These are phyloP conservation scores for Avena eriantha DNA, from an alignment of 176 grass and related monocot genomes.

Conservation along the genomic window DNA sequence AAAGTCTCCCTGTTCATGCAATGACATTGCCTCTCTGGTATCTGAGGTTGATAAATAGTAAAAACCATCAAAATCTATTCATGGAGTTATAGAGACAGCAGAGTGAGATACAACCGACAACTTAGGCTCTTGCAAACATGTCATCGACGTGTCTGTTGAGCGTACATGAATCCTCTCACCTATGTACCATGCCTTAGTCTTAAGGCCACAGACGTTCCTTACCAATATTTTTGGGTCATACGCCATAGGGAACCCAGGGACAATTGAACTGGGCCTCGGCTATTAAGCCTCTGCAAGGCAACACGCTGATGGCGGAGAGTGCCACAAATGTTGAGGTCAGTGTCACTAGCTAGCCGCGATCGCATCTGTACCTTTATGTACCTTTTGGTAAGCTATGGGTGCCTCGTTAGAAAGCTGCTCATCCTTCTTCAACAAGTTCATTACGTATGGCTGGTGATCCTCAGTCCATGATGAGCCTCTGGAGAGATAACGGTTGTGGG, in stretches of 20 bases:
- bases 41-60: background rate
- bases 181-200: too few species aligned
- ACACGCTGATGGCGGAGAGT: background rate
- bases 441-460: slow-evolving; percentile 4
- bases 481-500: background rate
- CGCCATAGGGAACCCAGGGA: background rate
- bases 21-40: background rate
- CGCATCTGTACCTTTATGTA: background rate
- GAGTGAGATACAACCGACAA: background rate
- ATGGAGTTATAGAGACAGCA: background rate
- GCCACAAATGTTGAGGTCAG: background rate
- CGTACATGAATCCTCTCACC: too few species aligned
- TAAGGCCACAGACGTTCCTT: too few species aligned
- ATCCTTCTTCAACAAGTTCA: background rate
- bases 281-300: slow-evolving; percentile 12
- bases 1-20: background rate
- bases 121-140: slow-evolving; percentile 15
- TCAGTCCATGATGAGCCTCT: background rate
- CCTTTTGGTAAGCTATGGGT: background rate
- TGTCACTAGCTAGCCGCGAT: background rate
- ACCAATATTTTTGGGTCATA: background rate
- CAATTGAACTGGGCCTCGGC: slow-evolving; percentile 4
- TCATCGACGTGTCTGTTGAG: background rate
- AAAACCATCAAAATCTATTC: background rate
- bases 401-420: background rate